Base-by-base conservation (phyloP, 805 yeast species). In the Candida mattraensis region DNA sequence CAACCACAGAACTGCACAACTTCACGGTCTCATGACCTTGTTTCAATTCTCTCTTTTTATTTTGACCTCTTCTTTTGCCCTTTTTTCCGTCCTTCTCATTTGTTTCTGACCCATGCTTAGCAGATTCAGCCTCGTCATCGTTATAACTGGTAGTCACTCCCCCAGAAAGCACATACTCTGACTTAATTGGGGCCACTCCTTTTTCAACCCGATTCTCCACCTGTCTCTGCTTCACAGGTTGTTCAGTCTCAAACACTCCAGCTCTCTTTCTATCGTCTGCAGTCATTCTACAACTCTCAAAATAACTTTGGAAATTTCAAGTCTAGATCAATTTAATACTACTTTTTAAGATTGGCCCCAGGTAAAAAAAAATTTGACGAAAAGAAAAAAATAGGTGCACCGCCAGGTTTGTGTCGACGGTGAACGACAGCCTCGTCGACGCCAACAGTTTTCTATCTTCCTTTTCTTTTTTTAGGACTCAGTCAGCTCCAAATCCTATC, bases 181-280 rank as follows among this genome's bases (percentile, higher is more conserved):
- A 63, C 59, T 87, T 88, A 51, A 87, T 73, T 8, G 80, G 74
- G 0, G 96, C 95, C 33, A 82, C 65, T 30, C 96, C 95, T 43
- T 74, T 77, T 16, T 62, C 58, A 26, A 53, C 46, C 11, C 37
- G 40, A 13, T 33, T 34, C 21, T 31, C 36, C 20, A 33, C 37
- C 6, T 24, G 28, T 22, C 27, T 19, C 14, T 24, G 32, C 19
- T 17, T 21, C 10, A 39, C 27, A 4, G 21, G 28, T 11, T 28
- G 31, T 17, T 41, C 44, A 7, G 22, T 17, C n/a, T n/a, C n/a
- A n/a, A n/a, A n/a, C n/a, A n/a, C n/a, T n/a, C n/a, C n/a, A n/a
- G 27, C 23, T 7, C 38, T 46, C 5, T 36, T 24, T 28, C 28
- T 31, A 7, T 30, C 33, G 25, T 25, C 39, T 11, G 28, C 35